These are phyloP conservation scores for Casuarina equisetifolia DNA, from an alignment of 306 rosid genomes.

Conservation along the genomic window DNA sequence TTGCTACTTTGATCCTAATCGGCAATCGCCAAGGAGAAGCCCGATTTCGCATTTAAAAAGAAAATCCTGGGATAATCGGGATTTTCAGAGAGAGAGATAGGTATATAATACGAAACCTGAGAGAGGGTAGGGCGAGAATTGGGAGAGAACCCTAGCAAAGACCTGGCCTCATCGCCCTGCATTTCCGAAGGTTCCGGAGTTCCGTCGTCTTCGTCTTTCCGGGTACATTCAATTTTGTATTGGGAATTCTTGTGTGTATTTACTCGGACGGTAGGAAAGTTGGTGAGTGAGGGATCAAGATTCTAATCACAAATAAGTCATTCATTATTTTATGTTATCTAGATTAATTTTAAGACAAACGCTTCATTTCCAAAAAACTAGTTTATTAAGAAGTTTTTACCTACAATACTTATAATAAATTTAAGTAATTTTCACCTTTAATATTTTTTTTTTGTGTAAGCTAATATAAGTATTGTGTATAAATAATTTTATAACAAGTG, in stretches of 20 bases:
- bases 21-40: slow-evolving; percentile 1
- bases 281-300: background rate
- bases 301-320: background rate
- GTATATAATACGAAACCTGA: slow-evolving; percentile 32
- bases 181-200: slow-evolving; percentile 22
- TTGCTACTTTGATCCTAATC: no score
- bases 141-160: slow-evolving; percentile 61
- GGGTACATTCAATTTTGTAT: background rate
- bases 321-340: no score
- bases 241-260: background rate
- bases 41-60: slow-evolving; percentile 1
- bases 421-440: no score
- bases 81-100: background rate
- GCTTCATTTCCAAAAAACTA: no score
- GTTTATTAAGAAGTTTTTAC: no score
- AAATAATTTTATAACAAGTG: no score
- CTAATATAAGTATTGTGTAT: no score
- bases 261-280: background rate
- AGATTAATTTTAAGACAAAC: no score
- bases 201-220: background rate
- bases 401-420: no score
- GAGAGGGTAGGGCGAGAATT: slow-evolving; percentile 49
- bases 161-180: slow-evolving; percentile 57
- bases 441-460: no score
- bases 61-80: background rate